phyloP scores from a whole-genome alignment of 306 rosid species.

The Hippophae tibetana region DNA sequence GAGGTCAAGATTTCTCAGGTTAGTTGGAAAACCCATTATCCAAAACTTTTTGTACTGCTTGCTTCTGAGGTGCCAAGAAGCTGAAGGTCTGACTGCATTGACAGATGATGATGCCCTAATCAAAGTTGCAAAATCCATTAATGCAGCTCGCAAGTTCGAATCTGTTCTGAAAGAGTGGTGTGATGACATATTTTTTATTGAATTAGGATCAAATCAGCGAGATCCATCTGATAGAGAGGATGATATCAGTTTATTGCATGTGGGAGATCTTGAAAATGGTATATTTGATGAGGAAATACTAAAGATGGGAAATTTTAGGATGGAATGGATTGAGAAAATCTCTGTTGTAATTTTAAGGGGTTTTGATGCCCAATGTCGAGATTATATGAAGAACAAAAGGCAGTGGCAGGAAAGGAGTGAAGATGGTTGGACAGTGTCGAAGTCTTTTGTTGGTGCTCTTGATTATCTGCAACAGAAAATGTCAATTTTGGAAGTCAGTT shows the following conservation, averaged over 20 bases:
- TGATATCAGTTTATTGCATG: slow-evolving; percentile 14
- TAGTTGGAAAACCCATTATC: slow-evolving; percentile 52
- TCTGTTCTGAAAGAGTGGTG: slow-evolving; percentile 74
- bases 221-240: slow-evolving; percentile 22
- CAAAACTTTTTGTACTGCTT: slow-evolving; percentile 44
- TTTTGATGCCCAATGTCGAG: slow-evolving; percentile 61
- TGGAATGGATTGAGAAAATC: slow-evolving; percentile 71
- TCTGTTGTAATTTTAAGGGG: slow-evolving; percentile 75
- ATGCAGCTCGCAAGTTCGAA: slow-evolving; percentile 69
- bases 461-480: slow-evolving; percentile 68
- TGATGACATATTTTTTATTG: slow-evolving; percentile 76
- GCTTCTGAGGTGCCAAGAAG: slow-evolving; percentile 85
- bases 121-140: slow-evolving; percentile 72
- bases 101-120: slow-evolving; percentile 66
- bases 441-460: slow-evolving; percentile 53
- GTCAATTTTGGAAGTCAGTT: slow-evolving; percentile 43
- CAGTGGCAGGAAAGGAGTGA: slow-evolving; percentile 82
- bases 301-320: slow-evolving; percentile 58
- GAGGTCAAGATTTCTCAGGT: slow-evolving; percentile 74
- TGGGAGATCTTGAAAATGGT: slow-evolving; percentile 34
- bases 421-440: slow-evolving; percentile 75
- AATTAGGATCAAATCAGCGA: slow-evolving; percentile 39
- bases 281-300: slow-evolving; percentile 54
- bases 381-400: slow-evolving; percentile 67
- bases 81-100: slow-evolving; percentile 90